Evolutionary conservation across 305 asterid genomes (phyloP).

Genomic region (Plantago coronopus): DNA sequence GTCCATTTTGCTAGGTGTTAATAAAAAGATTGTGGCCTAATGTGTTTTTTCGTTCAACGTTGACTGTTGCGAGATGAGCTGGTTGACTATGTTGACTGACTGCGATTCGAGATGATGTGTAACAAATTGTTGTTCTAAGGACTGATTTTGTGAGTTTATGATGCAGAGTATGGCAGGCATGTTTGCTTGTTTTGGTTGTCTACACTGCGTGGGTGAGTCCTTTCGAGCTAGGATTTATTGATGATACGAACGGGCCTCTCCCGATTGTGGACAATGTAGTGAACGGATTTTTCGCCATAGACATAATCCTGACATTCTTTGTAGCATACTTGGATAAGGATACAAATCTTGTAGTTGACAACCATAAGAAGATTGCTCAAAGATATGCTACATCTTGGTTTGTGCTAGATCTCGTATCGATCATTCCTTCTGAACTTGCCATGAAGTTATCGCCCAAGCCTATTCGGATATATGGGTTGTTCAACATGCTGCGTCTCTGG

Average conservation of each 20-base stretch:
- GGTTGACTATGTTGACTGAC: no score
- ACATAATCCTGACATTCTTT: conserved; percentile 57
- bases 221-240: conserved; percentile 52
- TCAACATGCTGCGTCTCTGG: conserved; percentile 59
- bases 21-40: no score
- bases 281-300: conserved; percentile 55
- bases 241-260: conserved; percentile 35
- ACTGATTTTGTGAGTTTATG: not conserved
- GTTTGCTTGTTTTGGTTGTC: conserved; percentile 42
- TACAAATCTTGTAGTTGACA: conserved; percentile 44
- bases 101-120: no score
- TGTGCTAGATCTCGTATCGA: conserved; percentile 44
- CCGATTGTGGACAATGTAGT: conserved; percentile 45
- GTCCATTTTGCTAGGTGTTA: no score
- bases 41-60: no score
- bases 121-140: no score
- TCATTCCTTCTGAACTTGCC: conserved; percentile 55
- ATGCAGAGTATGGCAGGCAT: conserved; percentile 48
- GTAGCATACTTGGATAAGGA: conserved; percentile 48
- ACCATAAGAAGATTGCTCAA: conserved; percentile 38
- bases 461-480: conserved; percentile 37
- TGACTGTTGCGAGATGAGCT: no score
- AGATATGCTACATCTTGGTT: conserved; percentile 47
- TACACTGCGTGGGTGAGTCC: conserved; percentile 64
- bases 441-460: conserved; percentile 31